Evolutionary conservation across 305 asterid genomes (phyloP).

Genomic region (Salvia sclarea): DNA sequence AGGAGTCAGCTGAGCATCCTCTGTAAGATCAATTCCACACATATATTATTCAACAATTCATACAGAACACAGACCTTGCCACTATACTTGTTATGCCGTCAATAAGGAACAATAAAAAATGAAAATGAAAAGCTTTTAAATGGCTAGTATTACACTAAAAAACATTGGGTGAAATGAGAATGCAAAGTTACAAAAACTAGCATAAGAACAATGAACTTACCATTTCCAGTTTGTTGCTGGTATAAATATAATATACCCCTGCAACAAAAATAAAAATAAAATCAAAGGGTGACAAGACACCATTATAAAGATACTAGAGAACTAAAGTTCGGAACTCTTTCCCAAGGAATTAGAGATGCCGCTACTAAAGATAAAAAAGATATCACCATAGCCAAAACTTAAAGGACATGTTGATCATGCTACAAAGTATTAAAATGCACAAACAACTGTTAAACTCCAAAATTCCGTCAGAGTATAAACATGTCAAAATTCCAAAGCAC

Average conservation of each 20-base stretch:
- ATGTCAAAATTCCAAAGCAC: not conserved
- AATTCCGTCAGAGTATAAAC: too few species aligned
- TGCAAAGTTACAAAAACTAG: conserved; percentile 8
- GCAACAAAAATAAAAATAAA: conserved; percentile 42
- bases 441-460: not conserved
- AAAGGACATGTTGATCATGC: conserved; percentile 7
- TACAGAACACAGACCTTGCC: conserved; percentile 22
- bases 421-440: not conserved
- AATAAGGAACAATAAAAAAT: not conserved
- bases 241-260: conserved; percentile 88
- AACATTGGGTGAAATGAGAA: not conserved
- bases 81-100: not conserved
- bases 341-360: not conserved
- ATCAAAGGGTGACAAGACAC: conserved; percentile 19
- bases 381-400: not conserved
- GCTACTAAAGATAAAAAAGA: not conserved
- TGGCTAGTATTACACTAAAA: not conserved
- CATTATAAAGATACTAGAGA: not conserved
- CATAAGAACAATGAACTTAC: conserved; percentile 44
- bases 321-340: not conserved
- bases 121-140: not conserved
- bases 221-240: conserved; percentile 83
- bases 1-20: conserved; percentile 92
- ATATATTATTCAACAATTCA: conserved; percentile 6
- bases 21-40: conserved; percentile 45